Evolutionary conservation across 768 basidiomycete species (phyloP).

Genomic region (Lactarius akahatsu): DNA sequence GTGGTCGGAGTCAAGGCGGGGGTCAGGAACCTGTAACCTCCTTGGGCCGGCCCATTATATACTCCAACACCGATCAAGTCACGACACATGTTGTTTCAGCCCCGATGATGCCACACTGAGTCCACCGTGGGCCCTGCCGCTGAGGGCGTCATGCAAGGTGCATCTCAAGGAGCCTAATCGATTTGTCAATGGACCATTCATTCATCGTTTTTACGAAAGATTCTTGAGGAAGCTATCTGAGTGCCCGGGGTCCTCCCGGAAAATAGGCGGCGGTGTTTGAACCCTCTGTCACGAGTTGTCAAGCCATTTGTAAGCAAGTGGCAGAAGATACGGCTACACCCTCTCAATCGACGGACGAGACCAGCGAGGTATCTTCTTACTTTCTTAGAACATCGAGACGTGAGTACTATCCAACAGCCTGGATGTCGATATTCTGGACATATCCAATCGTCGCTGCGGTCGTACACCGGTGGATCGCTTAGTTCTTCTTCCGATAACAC

Average conservation of each 20-base stretch:
- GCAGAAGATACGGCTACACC: background rate
- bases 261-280: background rate
- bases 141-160: background rate
- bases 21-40: constrained; percentile 5
- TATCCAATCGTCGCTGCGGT: background rate
- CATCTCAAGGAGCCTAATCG: background rate
- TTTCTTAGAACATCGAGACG: constrained; percentile 12
- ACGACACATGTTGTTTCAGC: constrained; percentile 9
- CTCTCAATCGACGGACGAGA: constrained; percentile 9
- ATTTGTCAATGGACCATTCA: background rate
- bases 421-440: background rate
- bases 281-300: background rate
- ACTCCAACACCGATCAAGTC: constrained; percentile 7
- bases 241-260: constrained; percentile 10
- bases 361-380: constrained; percentile 4
- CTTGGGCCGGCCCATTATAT: constrained; percentile 15
- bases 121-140: background rate
- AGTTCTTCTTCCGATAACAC: constrained; percentile 14
- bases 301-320: constrained; percentile 2
- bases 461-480: constrained; percentile 21
- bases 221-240: background rate
- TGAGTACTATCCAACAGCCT: constrained; percentile 14
- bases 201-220: background rate
- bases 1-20: constrained; percentile 29
- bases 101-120: background rate